phyloP scores from a whole-genome alignment of 768 basidiomycete genomes.

The Lactarius akahatsu region DNA sequence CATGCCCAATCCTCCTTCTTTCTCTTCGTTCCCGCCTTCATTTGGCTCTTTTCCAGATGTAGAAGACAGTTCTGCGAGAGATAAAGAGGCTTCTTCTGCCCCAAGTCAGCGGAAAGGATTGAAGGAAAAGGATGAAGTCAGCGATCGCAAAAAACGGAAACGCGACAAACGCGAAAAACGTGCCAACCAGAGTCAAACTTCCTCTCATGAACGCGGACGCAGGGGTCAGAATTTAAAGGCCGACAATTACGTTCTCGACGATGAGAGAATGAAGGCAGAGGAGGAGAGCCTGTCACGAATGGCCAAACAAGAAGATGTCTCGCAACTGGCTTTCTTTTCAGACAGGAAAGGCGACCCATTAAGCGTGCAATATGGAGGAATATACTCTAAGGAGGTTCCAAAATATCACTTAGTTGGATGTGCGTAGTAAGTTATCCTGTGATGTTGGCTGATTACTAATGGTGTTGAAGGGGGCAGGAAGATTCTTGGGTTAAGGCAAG shows the following conservation, averaged over 20 bases:
- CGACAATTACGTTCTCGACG: conserved; percentile 30
- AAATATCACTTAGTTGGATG: conserved; percentile 27
- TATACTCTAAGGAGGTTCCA: conserved; percentile 25
- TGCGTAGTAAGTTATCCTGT: conserved; percentile 10
- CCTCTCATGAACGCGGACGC: conserved; percentile 33
- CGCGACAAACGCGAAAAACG: conserved; percentile 20
- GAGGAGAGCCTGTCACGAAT: conserved; percentile 40
- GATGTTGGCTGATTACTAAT: conserved; percentile 17
- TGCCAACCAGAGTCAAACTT: conserved; percentile 15
- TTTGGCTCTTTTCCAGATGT: conserved; percentile 71
- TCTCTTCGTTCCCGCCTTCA: conserved; percentile 61
- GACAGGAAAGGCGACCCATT: conserved; percentile 40
- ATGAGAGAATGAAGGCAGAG: conserved; percentile 37
- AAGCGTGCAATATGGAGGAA: conserved; percentile 28
- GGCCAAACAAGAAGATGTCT: conserved; percentile 33
- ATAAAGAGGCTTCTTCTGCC: conserved; percentile 29
- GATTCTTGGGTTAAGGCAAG: conserved; percentile 24
- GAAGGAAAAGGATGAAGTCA: conserved; percentile 32
- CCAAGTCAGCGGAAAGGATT: conserved; percentile 25
- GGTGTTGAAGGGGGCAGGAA: conserved; percentile 27
- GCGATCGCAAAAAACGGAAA: conserved; percentile 35
- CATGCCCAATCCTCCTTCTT: conserved; percentile 55
- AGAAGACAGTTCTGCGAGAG: conserved; percentile 44
- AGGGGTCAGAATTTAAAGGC: conserved; percentile 8
- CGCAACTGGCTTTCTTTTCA: conserved; percentile 50